These are phyloP conservation scores for Conticribra guillardii DNA, from an alignment of 108 stramenopile genomes.

Conservation along the genomic window DNA sequence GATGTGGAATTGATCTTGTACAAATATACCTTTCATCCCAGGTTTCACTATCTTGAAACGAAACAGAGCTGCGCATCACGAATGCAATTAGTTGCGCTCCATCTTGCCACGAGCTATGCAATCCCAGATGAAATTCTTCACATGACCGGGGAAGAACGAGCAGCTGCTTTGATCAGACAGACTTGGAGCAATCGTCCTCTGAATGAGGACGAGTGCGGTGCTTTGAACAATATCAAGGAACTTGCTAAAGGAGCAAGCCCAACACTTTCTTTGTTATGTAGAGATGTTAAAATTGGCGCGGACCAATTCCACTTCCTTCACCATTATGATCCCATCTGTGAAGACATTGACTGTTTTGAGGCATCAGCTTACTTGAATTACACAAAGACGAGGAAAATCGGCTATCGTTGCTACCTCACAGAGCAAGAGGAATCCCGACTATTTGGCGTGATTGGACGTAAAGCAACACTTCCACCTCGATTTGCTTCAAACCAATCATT, in stretches of 20 bases:
- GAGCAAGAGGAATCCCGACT: conserved; percentile 16
- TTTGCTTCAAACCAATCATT: conserved; percentile 17
- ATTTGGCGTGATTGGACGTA: conserved; percentile 17
- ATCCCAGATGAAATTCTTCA: conserved; percentile 42
- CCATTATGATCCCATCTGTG: background rate
- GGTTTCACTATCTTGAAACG: conserved; percentile 32
- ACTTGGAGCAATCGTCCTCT: conserved; percentile 53
- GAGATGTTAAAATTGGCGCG: conserved; percentile 17
- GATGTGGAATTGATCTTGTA: conserved; percentile 19
- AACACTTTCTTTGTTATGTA: conserved; percentile 26
- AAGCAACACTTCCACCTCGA: conserved; percentile 11
- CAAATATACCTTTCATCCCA: conserved; percentile 23
- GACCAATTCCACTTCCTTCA: conserved; percentile 24
- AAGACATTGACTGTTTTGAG: conserved; percentile 8
- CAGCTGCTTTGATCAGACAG: conserved; percentile 46
- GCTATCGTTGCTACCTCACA: conserved; percentile 23
- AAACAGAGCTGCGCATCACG: conserved; percentile 36
- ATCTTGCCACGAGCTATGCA: conserved; percentile 46
- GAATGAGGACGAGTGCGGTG: conserved; percentile 17
- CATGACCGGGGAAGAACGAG: conserved; percentile 55
- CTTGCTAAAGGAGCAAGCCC: conserved; percentile 28
- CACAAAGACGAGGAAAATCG: conserved; percentile 4
- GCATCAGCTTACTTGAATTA: conserved; percentile 27
- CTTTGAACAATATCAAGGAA: conserved; percentile 35
- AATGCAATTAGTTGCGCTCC: conserved; percentile 50